A percentile compares a stretch with the other conserved stretches of the same genome.
Evolutionary conservation across 257 asterid genomes (phyloP).

Genomic region (Rhazya stricta): DNA sequence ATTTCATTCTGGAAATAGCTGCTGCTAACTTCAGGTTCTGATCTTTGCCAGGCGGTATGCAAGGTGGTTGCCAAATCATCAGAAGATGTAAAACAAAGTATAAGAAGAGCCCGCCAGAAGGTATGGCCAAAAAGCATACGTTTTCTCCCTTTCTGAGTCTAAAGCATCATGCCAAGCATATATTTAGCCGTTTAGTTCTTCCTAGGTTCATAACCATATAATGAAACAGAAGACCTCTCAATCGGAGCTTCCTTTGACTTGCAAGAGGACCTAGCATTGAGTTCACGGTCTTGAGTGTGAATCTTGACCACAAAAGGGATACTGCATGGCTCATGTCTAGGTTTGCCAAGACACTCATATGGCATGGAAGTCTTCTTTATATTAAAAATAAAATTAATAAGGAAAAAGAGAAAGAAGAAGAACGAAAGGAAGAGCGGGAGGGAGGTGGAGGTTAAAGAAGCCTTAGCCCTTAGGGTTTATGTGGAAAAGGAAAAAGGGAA

Average conservation of each 20-base stretch:
- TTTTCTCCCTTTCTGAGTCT: background rate
- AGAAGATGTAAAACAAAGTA: conserved; percentile 89
- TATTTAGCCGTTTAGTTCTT: background rate
- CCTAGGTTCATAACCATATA: background rate
- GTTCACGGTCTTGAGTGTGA: background rate
- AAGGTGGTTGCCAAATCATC: conserved; percentile 86
- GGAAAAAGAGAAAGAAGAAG: background rate
- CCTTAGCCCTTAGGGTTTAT: background rate
- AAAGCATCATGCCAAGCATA: background rate
- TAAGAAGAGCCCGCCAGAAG: conserved; percentile 96
- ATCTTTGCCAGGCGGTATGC: conserved; percentile 68
- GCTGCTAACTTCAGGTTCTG: conserved; percentile 3
- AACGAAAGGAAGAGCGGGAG: background rate
- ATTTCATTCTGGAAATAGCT: conserved; percentile 9
- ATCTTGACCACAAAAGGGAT: background rate
- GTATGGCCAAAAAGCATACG: conserved; percentile 25
- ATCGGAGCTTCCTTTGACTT: background rate
- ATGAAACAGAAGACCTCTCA: background rate
- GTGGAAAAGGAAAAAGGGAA: background rate
- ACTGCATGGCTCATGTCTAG: background rate
- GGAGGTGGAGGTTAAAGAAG: background rate
- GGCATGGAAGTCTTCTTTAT: too few relatives aligned
- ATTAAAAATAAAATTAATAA: too few relatives aligned
- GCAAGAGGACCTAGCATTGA: background rate
- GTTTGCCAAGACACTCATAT: background rate